Evolutionary conservation across 2,329 filamentous ascomycete genomes (phyloP), one percentile per base, ranked within the genome.

Genomic region (Magnaporthales sp.): DNA sequence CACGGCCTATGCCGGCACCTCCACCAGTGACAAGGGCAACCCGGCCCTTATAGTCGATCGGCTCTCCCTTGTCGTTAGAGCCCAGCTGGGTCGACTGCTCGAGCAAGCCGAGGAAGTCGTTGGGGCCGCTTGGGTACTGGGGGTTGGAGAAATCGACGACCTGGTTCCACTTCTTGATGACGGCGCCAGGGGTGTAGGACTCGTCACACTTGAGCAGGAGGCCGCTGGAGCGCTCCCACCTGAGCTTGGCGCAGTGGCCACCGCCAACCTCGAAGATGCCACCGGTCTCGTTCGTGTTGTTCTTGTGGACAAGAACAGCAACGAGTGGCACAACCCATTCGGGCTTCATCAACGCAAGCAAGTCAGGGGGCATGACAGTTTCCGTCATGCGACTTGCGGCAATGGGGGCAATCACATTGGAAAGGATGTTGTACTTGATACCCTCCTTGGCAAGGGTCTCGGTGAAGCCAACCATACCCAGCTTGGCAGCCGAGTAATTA

Each of bases 391-490:
- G 89, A 80, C 91, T 95, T 68, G 93, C 95, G 72, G 94, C 94
- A 75, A 97, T 93, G 66, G 95, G 95, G 22, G 95, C 93, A 80
- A 99, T 96, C 73, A 92, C 92, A 79, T 99, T 99, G 83, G 85
- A 88, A 73, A 97, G 81, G 72, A 99, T 98, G 85, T 98, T 98
- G 83, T 99, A 99, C 81, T 98, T 98, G 76, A 87, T 83, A 71
- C 95, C 95, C 83, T 99, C 95, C 84, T 98, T 98, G 68, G 95
- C 95, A 70, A 99, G 85, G 4, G 95, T 97, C 84, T 99, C 94
- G 54, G 93, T 97, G 83, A 98, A 98, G 72, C 94, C 95, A 69
- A 99, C 93, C 82, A 96, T 89, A 70, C 91, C 91, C 70, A 98
- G 85, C 84, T 98, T 99, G 75, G 95, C 95, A 68, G 95, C 93